Evolutionary conservation across 2,329 filamentous ascomycete species (phyloP).

Genomic region (Lachnellula occidentalis): DNA sequence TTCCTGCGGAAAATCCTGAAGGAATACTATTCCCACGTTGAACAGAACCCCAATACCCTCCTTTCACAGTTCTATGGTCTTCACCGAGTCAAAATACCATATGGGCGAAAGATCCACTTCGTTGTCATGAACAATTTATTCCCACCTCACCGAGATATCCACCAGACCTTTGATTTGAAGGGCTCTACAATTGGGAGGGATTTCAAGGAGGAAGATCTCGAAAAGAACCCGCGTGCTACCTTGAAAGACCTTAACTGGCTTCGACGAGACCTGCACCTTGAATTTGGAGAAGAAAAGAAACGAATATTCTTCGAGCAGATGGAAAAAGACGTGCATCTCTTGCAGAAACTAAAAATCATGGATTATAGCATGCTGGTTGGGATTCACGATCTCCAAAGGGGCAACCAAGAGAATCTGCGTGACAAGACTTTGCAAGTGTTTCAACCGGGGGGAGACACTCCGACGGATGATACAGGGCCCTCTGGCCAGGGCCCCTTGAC

Average conservation of each 20-base stretch:
- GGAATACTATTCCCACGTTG: conserved; percentile 91
- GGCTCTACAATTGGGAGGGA: conserved; percentile 92
- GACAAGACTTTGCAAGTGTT: conserved; percentile 90
- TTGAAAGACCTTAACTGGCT: conserved; percentile 97
- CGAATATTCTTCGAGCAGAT: conserved; percentile 84
- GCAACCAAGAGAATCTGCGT: conserved; percentile 90
- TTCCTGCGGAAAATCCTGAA: conserved; percentile 77
- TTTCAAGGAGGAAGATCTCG: conserved; percentile 81
- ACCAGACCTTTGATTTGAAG: conserved; percentile 94
- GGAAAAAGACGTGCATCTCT: conserved; percentile 74
- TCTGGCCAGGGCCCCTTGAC: conserved; percentile 55
- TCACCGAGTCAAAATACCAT: conserved; percentile 96
- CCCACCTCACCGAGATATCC: conserved; percentile 93
- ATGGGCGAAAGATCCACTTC: conserved; percentile 97
- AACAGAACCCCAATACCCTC: conserved; percentile 90
- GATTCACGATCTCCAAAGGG: conserved; percentile 83
- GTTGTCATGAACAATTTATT: conserved; percentile 99
- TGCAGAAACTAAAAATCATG: conserved; percentile 93
- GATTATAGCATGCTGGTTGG: conserved; percentile 95
- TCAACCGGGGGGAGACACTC: conserved; percentile 70
- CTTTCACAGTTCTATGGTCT: conserved; percentile 97
- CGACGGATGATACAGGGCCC: conserved; percentile 46
- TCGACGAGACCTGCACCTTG: conserved; percentile 74
- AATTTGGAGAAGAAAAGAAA: conserved; percentile 86
- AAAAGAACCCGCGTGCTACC: conserved; percentile 84